Evolutionary conservation across 345 rosid genomes (phyloP), one percentile per base, ranked within the genome.

Genomic region (Diplotaxis tenuifolia): DNA sequence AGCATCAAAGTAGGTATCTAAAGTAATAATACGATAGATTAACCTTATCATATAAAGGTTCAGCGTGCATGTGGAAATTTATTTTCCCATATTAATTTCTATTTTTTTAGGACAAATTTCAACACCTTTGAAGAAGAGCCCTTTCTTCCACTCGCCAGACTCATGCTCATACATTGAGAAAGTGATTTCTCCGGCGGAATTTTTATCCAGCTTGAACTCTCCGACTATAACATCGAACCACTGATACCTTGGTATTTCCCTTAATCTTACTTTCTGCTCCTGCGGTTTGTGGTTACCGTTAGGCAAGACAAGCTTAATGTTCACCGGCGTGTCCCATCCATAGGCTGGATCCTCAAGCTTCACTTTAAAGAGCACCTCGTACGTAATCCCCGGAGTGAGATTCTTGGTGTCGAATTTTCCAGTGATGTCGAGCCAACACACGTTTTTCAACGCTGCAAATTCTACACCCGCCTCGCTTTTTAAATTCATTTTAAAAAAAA

Each of bases 291-390:
- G 12, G 6, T 82, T 70, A 76, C 86, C 75, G 54, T 82, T 78
- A 20, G 92, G 85, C 8, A 81, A 78, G 19, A 47, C 62, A 4
- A 87, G 82, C 67, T 86, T 64, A 25, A 87, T 7, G 71, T 75
- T 90, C 55, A 90, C 80, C 0, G 93, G 82, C 20, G 9, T 23
- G 0, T 70, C 82, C 96, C 96, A 93, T 42, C 95, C 96, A 7
- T 31, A 63, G 15, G 84, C 78, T 0, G 65, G 52, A 8, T 88
- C 88, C 38, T 64, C 75, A 59, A 88, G 29, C 85, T 76, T 86
- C 11, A 88, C 71, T 54, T 78, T 74, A n/a, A 87, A 78, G 6
- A 63, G 74, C 15, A 79, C 86, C 67, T 83, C 86, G 58, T 90
- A 88, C 1, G 60, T 4, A 4, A 79, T 71, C 60, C 72, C 84